A percentile compares a stretch with the other conserved stretches of the same genome.
These are phyloP conservation scores for Penicillium salamii DNA, from an alignment of 495 filamentous ascomycete species.

Conservation along the genomic window DNA sequence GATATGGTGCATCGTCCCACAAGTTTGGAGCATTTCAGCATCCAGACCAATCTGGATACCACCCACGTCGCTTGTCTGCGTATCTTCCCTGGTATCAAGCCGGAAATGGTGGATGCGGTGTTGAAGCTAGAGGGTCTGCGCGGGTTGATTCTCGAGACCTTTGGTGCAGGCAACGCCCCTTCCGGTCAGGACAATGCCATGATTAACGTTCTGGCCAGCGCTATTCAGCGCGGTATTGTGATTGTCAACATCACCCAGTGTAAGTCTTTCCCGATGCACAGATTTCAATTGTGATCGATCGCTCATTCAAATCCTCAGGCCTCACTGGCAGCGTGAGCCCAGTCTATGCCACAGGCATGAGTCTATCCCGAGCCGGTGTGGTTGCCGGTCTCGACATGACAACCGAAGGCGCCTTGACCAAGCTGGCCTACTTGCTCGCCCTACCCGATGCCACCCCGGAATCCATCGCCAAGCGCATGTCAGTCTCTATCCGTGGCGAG, in stretches of 20 bases:
- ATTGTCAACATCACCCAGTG: constrained; percentile 96
- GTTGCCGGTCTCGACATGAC: constrained; percentile 94
- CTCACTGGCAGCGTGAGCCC: constrained; percentile 83
- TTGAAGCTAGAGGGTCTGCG: constrained; percentile 72
- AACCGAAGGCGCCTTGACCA: constrained; percentile 89
- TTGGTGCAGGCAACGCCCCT: constrained; percentile 92
- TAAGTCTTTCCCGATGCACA: no score
- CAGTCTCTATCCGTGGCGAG: constrained; percentile 75
- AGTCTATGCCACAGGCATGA: constrained; percentile 87
- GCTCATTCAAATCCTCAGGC: constrained; percentile 28
- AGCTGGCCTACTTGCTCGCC: constrained; percentile 85
- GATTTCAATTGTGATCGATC: no score
- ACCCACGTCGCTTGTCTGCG: constrained; percentile 88
- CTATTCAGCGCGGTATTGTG: constrained; percentile 76
- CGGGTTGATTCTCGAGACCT: constrained; percentile 89
- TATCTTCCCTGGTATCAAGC: constrained; percentile 93
- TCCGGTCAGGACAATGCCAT: constrained; percentile 78
- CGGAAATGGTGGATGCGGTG: constrained; percentile 91
- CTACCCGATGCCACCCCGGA: constrained; percentile 56
- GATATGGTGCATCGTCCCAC: constrained; percentile 72
- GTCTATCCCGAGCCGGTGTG: constrained; percentile 81
- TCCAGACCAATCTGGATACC: constrained; percentile 78
- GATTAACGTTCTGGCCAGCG: constrained; percentile 74
- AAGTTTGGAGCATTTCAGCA: constrained; percentile 67
- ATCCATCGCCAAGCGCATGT: constrained; percentile 70